These are phyloP conservation scores for Termitomyces sp. DNA, from an alignment of 768 basidiomycete genomes.

Conservation along the genomic window DNA sequence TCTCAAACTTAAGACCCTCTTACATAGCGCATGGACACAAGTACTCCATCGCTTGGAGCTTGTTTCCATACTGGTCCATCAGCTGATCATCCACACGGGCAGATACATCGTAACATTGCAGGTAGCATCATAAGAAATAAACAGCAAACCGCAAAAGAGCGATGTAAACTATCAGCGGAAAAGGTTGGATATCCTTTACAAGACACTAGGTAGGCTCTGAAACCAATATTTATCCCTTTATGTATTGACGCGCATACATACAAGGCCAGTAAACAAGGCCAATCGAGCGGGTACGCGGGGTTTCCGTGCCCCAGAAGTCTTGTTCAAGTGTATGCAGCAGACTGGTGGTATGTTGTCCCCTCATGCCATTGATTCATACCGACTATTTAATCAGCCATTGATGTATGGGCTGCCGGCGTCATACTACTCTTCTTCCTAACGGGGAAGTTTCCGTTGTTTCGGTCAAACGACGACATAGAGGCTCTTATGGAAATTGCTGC, in stretches of 20 bases:
- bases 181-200: conserved; percentile 75
- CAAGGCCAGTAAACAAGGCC: conserved; percentile 78
- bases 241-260: conserved; percentile 1
- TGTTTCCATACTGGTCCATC: conserved; percentile 80
- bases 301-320: conserved; percentile 93
- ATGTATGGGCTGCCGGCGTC: conserved; percentile 93
- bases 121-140: conserved; percentile 44
- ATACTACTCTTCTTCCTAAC: conserved; percentile 91
- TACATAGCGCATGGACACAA: conserved; percentile 48
- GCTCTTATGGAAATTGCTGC: conserved; percentile 92
- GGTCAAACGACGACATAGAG: conserved; percentile 90
- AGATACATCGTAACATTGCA: conserved; percentile 35
- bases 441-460: conserved; percentile 90
- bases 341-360: conserved; percentile 62
- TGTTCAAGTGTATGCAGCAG: conserved; percentile 92
- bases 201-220: conserved; percentile 52
- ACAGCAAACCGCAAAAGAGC: conserved; percentile 56
- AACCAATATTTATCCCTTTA: neutral
- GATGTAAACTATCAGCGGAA: conserved; percentile 50
- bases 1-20: neutral
- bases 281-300: conserved; percentile 97
- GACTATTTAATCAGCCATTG: conserved; percentile 60
- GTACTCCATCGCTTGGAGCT: conserved; percentile 34
- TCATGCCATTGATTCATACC: neutral
- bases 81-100: conserved; percentile 63